phyloP scores from a whole-genome alignment of 2,329 filamentous ascomycete genomes.

The Teratosphaeria destructans region DNA sequence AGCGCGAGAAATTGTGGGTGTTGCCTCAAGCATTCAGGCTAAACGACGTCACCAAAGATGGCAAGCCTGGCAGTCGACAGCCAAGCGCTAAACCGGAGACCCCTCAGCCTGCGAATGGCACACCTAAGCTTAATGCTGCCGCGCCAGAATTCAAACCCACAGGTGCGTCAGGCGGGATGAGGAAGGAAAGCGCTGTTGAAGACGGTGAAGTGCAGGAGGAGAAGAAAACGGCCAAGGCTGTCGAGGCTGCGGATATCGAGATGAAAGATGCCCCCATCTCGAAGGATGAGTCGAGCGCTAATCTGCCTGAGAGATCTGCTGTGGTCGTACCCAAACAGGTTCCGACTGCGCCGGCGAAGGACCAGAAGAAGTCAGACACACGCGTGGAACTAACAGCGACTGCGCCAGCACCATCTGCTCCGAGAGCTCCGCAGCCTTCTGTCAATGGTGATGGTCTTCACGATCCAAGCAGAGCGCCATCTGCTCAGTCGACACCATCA shows the following conservation, averaged over 20 bases:
- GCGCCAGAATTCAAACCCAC: slow-evolving; percentile 56
- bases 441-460: background rate
- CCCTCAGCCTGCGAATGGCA: slow-evolving; percentile 32
- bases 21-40: slow-evolving; percentile 60
- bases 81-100: slow-evolving; percentile 28
- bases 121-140: slow-evolving; percentile 40
- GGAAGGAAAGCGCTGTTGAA: slow-evolving; percentile 38
- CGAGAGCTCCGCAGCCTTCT: slow-evolving; percentile 1
- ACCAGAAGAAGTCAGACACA: background rate
- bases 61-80: slow-evolving; percentile 17
- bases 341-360: background rate
- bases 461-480: slow-evolving; percentile 19
- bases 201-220: slow-evolving; percentile 64
- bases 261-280: slow-evolving; percentile 14
- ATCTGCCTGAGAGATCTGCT: background rate
- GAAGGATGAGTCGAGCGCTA: background rate
- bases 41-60: slow-evolving; percentile 18
- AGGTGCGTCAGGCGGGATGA: slow-evolving; percentile 30
- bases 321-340: background rate
- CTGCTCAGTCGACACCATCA: slow-evolving; percentile 17
- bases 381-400: slow-evolving; percentile 2
- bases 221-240: slow-evolving; percentile 25
- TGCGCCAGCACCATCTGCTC: background rate
- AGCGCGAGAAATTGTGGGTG: slow-evolving; percentile 57
- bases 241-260: slow-evolving; percentile 14